Percentiles rank a stretch among this genome's conserved stretches.
phyloP scores from a whole-genome alignment of 2,329 filamentous ascomycete species.

The Clonostachys rosea region DNA sequence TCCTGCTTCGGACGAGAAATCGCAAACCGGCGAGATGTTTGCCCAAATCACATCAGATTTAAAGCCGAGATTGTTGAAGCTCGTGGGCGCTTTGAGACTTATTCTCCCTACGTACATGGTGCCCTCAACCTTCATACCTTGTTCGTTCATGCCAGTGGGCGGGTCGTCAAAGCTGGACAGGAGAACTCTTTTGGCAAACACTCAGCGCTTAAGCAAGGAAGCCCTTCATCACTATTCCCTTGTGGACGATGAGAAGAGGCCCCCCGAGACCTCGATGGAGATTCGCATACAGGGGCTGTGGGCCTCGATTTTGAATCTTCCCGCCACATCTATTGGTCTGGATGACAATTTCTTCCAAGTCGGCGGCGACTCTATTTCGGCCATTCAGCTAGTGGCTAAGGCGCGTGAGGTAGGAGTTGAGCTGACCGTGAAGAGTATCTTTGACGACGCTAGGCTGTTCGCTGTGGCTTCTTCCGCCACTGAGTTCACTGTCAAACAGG shows the following conservation, averaged over 20 bases:
- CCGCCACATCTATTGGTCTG: neutral
- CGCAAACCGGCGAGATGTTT: no score
- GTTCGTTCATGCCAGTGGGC: conserved; percentile 5
- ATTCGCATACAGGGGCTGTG: neutral
- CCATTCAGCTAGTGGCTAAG: conserved; percentile 5
- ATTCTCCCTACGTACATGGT: conserved; percentile 7
- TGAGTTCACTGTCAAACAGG: neutral
- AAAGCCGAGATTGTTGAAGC: neutral
- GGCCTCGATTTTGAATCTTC: neutral
- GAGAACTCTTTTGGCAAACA: neutral
- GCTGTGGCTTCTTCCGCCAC: neutral
- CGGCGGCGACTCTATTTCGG: conserved; percentile 35
- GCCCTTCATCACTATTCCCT: neutral
- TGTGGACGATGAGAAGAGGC: neutral
- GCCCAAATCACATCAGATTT: no score
- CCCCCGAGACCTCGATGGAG: neutral
- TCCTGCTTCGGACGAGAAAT: neutral
- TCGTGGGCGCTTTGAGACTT: neutral
- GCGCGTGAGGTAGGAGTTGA: neutral
- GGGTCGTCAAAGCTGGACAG: conserved; percentile 6
- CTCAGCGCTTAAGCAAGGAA: neutral
- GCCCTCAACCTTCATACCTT: conserved; percentile 4
- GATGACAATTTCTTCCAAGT: conserved; percentile 23
- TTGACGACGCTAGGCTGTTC: conserved; percentile 4
- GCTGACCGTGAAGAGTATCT: conserved; percentile 8